phyloP scores from a whole-genome alignment of 1,284 basidiomycete species.

The Cryptococcus amylolentus region DNA sequence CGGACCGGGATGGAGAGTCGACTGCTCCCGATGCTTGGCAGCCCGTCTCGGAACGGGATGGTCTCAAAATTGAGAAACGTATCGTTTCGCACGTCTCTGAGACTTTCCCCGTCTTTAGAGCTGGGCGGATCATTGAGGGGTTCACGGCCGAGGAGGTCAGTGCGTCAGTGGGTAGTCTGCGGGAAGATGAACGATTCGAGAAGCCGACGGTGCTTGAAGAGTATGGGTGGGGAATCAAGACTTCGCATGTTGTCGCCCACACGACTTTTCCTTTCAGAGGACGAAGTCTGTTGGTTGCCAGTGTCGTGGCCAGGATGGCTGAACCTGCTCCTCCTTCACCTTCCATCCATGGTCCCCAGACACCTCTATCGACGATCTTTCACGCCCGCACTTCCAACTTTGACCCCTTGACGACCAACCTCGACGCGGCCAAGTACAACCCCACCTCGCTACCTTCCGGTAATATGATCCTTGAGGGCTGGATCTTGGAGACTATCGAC shows the following conservation, averaged over 20 bases:
- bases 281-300: constrained; percentile 78
- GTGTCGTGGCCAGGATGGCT: constrained; percentile 63
- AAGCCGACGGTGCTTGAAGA: constrained; percentile 67
- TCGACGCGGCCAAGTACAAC: constrained; percentile 68
- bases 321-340: constrained; percentile 51
- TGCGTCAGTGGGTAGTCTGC: constrained; percentile 60
- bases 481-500: constrained; percentile 95
- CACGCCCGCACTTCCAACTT: constrained; percentile 70
- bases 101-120: constrained; percentile 78
- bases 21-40: constrained; percentile 68
- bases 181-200: constrained; percentile 52
- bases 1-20: constrained; percentile 54
- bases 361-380: constrained; percentile 58
- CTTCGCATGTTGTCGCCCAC: constrained; percentile 54
- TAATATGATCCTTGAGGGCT: constrained; percentile 83
- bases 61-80: constrained; percentile 72
- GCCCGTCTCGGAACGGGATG: constrained; percentile 70
- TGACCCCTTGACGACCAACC: constrained; percentile 59
- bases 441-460: constrained; percentile 70
- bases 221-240: constrained; percentile 70
- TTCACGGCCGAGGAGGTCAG: constrained; percentile 89
- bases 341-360: constrained; percentile 42
- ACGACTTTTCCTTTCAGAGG: constrained; percentile 88
- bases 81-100: constrained; percentile 72
- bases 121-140: constrained; percentile 89